Base-by-base conservation (phyloP, 176 grass and related monocot species). In the Triticum monococcum region DNA sequence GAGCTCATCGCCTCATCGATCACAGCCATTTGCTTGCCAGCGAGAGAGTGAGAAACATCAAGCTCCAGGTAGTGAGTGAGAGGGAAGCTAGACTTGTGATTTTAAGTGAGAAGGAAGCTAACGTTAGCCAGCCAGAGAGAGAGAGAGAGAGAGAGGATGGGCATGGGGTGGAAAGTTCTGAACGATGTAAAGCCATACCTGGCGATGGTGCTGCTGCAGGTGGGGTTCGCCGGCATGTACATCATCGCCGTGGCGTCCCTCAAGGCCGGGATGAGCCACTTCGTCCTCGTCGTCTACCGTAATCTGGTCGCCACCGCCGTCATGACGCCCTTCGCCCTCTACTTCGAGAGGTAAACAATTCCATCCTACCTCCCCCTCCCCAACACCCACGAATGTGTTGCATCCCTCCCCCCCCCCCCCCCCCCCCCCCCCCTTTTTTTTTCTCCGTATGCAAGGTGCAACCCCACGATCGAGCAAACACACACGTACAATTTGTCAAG, bases 191-290 rank as follows among this genome's bases (percentile, higher is more conserved):
- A 98, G 91, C 93, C 93, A 30, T 98, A 94, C 86, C 84, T 96
- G 88, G 83, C 79, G 8, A 98, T 98, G 96, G 80, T 95, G 60
- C 88, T 96, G 81, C 85, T 98, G 54, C 96, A 98, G 88, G 68
- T 95, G 11, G 93, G 96, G 17, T 98, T 92, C 50, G 89, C 93
- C 5, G 96, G 93, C 71, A 95, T 98, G 96, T 98, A 92, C 83
- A 64, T 98, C 41, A 86, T 98, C 13, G 63, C 92, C 33, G 88
- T 95, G 54, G 87, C 90, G 0, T 91, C 91, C 17, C 74, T 98
- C 65, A 98, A 98, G 90, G 86, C 84, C 63, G 96, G 96, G 41
- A 89, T 98, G 90, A 94, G 78, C 86, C 96, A 98, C 59, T 98
- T 89, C 73, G 94, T 98, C 7, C 93, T 98, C 41, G 96, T 98